Evolutionary conservation across 257 asterid species (phyloP).

Genomic region (Gentiana straminea): DNA sequence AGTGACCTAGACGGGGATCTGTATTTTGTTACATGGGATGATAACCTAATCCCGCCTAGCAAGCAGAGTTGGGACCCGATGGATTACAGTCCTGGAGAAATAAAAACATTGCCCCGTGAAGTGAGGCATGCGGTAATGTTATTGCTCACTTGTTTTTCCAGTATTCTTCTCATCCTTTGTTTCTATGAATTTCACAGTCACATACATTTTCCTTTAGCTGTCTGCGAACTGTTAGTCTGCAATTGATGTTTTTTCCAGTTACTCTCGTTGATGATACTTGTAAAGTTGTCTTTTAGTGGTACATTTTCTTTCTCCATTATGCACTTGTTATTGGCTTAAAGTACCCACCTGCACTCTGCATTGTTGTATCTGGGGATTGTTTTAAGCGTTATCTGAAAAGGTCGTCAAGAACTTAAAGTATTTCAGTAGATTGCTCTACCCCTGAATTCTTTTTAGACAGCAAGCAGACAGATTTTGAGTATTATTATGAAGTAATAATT

Average conservation of each 20-base stretch:
- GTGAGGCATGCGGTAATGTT: conserved; percentile 43
- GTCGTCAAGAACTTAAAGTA: neutral
- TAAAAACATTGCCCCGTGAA: conserved; percentile 29
- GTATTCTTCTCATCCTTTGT: neutral
- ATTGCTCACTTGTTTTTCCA: conserved; percentile 4
- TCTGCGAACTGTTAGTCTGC: neutral
- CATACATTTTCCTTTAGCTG: neutral
- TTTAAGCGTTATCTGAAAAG: neutral
- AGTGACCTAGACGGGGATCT: conserved; percentile 96
- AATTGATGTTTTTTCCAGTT: neutral
- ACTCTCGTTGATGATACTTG: neutral
- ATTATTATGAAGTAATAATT: no score
- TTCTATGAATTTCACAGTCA: neutral
- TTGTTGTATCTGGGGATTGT: neutral
- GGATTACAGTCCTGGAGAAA: conserved; percentile 64
- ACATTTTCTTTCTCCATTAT: neutral
- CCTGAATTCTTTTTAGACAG: neutral
- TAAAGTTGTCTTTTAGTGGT: neutral
- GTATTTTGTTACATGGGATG: conserved; percentile 94
- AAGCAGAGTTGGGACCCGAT: conserved; percentile 69
- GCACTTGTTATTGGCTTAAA: neutral
- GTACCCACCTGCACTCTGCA: neutral
- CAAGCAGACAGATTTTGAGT: neutral
- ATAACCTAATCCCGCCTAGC: conserved; percentile 79
- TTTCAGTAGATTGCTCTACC: neutral